These are phyloP conservation scores for Mucor indicus DNA, from an alignment of 371 early-diverging fungal species.

Conservation along the genomic window DNA sequence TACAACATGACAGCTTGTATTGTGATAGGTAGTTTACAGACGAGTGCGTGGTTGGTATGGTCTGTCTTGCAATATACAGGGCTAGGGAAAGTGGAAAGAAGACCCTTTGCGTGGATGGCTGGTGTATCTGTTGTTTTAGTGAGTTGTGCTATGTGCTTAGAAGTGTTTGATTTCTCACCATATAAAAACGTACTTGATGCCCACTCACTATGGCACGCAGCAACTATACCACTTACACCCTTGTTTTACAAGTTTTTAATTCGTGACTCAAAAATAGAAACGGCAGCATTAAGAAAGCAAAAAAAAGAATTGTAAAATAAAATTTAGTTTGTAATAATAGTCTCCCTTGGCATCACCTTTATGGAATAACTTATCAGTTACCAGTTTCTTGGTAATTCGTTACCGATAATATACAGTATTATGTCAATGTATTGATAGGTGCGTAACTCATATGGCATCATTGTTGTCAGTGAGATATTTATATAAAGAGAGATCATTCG, in stretches of 20 bases:
- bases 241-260: constrained; percentile 82
- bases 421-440: too few species aligned
- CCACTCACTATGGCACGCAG: constrained; percentile 93
- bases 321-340: too few species aligned
- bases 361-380: not conserved
- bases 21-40: constrained; percentile 68
- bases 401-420: too few species aligned
- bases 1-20: constrained; percentile 92
- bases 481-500: too few species aligned
- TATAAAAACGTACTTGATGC: constrained; percentile 80
- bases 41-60: constrained; percentile 68
- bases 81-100: constrained; percentile 12
- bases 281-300: not conserved
- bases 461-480: too few species aligned
- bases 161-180: constrained; percentile 94
- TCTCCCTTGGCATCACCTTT: too few species aligned
- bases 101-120: constrained; percentile 39
- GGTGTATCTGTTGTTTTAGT: constrained; percentile 54
- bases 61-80: constrained; percentile 34
- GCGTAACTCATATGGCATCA: too few species aligned
- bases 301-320: too few species aligned
- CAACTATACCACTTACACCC: constrained; percentile 80
- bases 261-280: constrained; percentile 48
- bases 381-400: too few species aligned
- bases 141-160: constrained; percentile 80